These are phyloP conservation scores for Sporothrix euskadiensis DNA, from an alignment of 2,329 filamentous ascomycete genomes.

Conservation along the genomic window DNA sequence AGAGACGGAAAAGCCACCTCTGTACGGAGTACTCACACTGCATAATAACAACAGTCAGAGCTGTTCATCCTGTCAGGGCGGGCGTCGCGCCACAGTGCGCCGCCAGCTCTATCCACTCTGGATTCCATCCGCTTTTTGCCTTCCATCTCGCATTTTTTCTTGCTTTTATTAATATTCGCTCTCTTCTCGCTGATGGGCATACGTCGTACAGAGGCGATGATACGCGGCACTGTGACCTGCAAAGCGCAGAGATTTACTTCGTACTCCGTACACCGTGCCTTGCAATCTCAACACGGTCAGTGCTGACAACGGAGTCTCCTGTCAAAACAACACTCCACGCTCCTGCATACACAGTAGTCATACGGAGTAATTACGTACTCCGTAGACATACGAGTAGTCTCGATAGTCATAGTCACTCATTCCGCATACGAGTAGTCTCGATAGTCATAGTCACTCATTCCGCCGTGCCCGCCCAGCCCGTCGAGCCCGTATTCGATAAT, in stretches of 20 bases:
- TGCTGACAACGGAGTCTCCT: neutral
- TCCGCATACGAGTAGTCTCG: neutral
- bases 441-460: neutral
- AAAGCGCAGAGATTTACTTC: neutral
- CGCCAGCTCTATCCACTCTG: neutral
- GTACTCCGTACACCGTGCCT: neutral
- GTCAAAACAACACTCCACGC: neutral
- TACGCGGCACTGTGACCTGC: neutral
- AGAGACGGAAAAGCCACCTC: no score
- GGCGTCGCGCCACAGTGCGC: constrained; percentile 1
- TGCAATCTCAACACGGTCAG: neutral
- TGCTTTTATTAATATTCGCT: neutral
- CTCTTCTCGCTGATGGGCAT: neutral
- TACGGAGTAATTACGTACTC: no score
- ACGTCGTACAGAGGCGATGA: neutral
- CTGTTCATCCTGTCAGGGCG: neutral
- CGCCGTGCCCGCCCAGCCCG: neutral
- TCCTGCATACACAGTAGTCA: neutral
- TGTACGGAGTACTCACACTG: no score
- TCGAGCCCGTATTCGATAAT: neutral
- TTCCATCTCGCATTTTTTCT: neutral
- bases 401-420: neutral
- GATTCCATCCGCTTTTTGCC: neutral
- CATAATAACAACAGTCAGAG: neutral
- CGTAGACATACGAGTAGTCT: no score